A percentile compares a stretch with the other conserved stretches of the same genome.
phyloP scores from a whole-genome alignment of 768 basidiomycete genomes.

The Solioccasus polychromus region DNA sequence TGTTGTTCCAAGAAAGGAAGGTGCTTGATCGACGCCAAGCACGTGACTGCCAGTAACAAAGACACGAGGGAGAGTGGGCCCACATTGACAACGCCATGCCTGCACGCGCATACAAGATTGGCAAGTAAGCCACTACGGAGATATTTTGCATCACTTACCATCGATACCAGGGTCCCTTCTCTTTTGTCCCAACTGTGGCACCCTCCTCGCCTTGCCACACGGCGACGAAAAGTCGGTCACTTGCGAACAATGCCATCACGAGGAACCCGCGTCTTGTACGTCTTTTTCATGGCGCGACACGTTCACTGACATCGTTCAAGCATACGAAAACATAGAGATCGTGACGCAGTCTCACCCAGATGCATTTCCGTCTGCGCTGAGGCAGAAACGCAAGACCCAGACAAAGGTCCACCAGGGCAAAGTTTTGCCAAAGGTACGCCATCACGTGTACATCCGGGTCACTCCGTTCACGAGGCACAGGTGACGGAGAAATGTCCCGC shows the following conservation, averaged over 20 bases:
- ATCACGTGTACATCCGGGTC: conserved; percentile 28
- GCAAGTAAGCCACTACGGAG: conserved; percentile 26
- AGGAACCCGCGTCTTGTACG: conserved; percentile 88
- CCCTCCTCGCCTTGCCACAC: conserved; percentile 77
- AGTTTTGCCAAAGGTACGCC: conserved; percentile 62
- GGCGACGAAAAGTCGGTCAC: conserved; percentile 69
- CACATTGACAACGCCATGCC: conserved; percentile 13
- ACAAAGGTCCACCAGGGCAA: conserved; percentile 74
- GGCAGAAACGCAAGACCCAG: conserved; percentile 87
- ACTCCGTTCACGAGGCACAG: conserved; percentile 36
- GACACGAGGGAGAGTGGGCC: no score
- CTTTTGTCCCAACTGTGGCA: conserved; percentile 94
- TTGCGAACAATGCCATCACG: conserved; percentile 87
- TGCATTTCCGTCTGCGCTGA: conserved; percentile 87
- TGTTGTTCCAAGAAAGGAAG: conserved; percentile 21
- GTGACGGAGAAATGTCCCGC: conserved; percentile 86
- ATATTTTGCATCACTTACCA: conserved; percentile 1
- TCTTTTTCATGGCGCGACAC: conserved; percentile 14
- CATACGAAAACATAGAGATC: conserved; percentile 89
- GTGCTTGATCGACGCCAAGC: conserved; percentile 16
- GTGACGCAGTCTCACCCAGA: conserved; percentile 90
- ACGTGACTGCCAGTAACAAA: conserved; percentile 13
- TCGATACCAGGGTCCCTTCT: conserved; percentile 71
- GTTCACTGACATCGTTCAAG: conserved; percentile 36
- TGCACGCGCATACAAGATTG: conserved; percentile 47